phyloP scores from a whole-genome alignment of 345 rosid genomes.

The Noccaea bulbosa region DNA sequence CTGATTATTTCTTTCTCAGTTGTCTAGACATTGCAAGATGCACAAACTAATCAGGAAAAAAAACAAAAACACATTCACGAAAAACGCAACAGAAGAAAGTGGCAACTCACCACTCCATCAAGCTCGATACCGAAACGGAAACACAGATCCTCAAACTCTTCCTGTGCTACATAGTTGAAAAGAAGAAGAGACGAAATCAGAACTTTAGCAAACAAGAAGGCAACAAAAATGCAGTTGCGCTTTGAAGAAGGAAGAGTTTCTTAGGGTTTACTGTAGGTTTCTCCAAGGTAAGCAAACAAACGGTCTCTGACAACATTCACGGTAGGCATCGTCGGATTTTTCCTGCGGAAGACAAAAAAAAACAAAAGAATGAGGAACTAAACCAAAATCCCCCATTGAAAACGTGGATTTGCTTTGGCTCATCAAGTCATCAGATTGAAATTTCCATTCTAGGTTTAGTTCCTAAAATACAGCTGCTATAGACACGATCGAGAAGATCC shows the following conservation, averaged over 20 bases:
- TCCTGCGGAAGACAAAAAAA: neutral
- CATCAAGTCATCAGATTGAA: neutral
- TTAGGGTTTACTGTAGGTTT: conserved; percentile 57
- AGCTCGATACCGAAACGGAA: conserved; percentile 92
- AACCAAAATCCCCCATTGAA: neutral
- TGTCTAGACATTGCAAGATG: conserved; percentile 44
- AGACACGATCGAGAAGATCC: neutral
- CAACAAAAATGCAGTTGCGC: neutral
- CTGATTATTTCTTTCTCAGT: conserved; percentile 78
- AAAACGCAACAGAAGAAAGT: neutral
- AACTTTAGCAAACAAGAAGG: neutral
- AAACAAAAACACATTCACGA: neutral
- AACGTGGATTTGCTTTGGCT: neutral
- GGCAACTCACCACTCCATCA: conserved; percentile 80
- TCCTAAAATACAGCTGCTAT: neutral
- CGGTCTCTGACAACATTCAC: conserved; percentile 85
- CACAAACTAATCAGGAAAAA: neutral
- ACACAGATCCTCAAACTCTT: conserved; percentile 88
- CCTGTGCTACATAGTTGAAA: conserved; percentile 51
- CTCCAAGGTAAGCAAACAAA: conserved; percentile 68
- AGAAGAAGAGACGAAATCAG: conserved; percentile 1
- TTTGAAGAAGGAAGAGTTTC: neutral
- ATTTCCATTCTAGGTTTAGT: neutral
- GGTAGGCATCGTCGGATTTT: conserved; percentile 62
- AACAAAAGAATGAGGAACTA: neutral